Base-by-base conservation (phyloP, 2,329 filamentous ascomycete species). In the Ceratocystis papillata region DNA sequence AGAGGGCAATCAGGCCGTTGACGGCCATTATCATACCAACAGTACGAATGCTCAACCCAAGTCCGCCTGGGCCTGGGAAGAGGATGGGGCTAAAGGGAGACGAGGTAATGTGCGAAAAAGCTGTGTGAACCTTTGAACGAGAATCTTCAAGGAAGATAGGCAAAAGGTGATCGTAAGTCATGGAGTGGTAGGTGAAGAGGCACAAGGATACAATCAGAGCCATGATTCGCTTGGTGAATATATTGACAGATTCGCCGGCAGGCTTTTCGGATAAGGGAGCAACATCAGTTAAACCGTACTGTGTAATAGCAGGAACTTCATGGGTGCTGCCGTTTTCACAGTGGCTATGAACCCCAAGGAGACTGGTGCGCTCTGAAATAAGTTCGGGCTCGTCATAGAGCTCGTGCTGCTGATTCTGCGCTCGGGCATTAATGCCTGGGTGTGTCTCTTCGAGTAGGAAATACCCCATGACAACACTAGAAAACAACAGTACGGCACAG, bases 141-240 rank as follows among this genome's bases (percentile, higher is more conserved):
- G 85, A 81, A 71, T 96, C 91, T 74, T 96, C 91, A 63, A 96
- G 84, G 76, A 96, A 96, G 68, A 96, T 96, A 6, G 92, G 92
- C 65, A 96, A 80, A 0, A 96, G 81, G 73, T 96, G 89, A 72
- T 96, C 93, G 75, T 90, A 96, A 0, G 88, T 91, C 91, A 96
- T 96, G 46, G 88, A 90, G 76, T 96, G 92, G 74, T 96, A 96
- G 3, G 90, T 94, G 77, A 96, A 96, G 69, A 96, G 89, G 57
- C 88, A 89, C 61, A 96, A 78, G 1, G 92, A 87, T n/a, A 90
- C 72, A 48, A 94, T 85, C 64, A 96, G 83, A 15, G 68, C 28
- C 33, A 67, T 65, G 33, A 69, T 68, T 25, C 64, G 60, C 41
- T 62, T 62, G 6, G 65, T 69, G 46, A 68, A 69, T 25, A 69